phyloP scores from a whole-genome alignment of 768 basidiomycete species.

The Leccinum boreale region DNA sequence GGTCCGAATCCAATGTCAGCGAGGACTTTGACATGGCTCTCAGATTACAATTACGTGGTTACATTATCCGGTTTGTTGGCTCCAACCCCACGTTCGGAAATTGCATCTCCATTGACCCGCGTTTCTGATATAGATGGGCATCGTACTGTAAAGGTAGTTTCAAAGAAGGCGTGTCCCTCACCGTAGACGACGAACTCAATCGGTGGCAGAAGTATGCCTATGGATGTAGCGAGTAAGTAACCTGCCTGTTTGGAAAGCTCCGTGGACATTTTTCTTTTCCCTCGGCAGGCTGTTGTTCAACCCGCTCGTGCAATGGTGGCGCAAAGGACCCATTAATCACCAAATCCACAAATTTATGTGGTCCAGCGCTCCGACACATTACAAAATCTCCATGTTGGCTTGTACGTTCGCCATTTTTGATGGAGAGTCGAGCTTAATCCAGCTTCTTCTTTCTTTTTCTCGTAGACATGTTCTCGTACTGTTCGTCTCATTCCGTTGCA shows the following conservation, averaged over 20 bases:
- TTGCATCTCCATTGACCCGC: neutral
- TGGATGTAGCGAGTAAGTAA: conserved; percentile 53
- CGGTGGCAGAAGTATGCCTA: conserved; percentile 90
- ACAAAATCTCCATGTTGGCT: conserved; percentile 66
- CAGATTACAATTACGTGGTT: conserved; percentile 57
- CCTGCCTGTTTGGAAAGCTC: conserved; percentile 7
- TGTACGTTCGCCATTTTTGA: conserved; percentile 34
- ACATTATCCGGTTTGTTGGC: conserved; percentile 54
- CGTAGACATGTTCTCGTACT: conserved; percentile 51
- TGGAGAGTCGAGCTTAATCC: conserved; percentile 2
- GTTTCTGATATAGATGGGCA: conserved; percentile 49
- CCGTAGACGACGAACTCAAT: conserved; percentile 87
- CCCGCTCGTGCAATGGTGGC: conserved; percentile 76
- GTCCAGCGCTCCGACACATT: conserved; percentile 75
- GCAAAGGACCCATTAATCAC: conserved; percentile 76
- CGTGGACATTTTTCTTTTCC: conserved; percentile 1
- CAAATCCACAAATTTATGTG: conserved; percentile 76
- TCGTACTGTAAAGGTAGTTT: conserved; percentile 83
- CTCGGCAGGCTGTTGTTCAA: conserved; percentile 75
- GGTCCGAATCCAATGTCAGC: conserved; percentile 65
- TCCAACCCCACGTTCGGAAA: neutral
- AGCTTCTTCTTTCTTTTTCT: neutral
- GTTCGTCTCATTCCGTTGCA: conserved; percentile 28
- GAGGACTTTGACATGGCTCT: conserved; percentile 73
- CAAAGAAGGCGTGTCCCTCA: conserved; percentile 89